Percentiles rank a stretch among this genome's conserved stretches.
These are phyloP conservation scores for Arbutus unedo DNA, from an alignment of 148 eudicot species.

Conservation along the genomic window DNA sequence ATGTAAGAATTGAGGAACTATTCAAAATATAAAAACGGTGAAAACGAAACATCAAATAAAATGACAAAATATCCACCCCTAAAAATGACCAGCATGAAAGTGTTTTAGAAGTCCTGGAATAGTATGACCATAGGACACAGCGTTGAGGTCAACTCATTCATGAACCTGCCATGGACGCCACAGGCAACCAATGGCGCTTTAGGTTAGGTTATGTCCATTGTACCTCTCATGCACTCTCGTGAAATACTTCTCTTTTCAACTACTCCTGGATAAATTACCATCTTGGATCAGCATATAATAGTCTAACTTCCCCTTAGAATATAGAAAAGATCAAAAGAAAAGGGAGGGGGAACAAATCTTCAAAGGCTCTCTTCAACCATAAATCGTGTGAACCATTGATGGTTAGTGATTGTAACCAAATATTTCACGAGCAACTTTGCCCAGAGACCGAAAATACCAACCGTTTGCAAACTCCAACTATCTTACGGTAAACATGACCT, in stretches of 20 bases:
- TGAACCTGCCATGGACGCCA: background rate
- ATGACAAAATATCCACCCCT: background rate
- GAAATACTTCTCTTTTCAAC: background rate
- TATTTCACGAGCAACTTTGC: background rate
- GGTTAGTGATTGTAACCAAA: background rate
- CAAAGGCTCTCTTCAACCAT: constrained; percentile 11
- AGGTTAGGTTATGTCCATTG: background rate
- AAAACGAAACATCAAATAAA: background rate
- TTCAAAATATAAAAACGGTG: background rate
- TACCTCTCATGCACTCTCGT: background rate
- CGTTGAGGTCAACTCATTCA: background rate
- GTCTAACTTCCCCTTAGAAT: background rate
- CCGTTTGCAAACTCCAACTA: background rate
- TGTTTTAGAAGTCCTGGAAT: background rate
- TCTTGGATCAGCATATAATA: constrained; percentile 4
- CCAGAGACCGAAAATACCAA: background rate
- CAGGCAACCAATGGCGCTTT: background rate
- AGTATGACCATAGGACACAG: background rate
- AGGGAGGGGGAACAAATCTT: too few species aligned
- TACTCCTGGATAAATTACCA: background rate
- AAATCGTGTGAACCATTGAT: background rate
- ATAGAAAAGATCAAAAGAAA: background rate
- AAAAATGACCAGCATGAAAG: background rate
- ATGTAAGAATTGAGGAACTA: background rate
- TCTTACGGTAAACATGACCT: background rate